Base-by-base conservation (phyloP, 2,329 filamentous ascomycete genomes). In the Cryoendolithus antarcticus region DNA sequence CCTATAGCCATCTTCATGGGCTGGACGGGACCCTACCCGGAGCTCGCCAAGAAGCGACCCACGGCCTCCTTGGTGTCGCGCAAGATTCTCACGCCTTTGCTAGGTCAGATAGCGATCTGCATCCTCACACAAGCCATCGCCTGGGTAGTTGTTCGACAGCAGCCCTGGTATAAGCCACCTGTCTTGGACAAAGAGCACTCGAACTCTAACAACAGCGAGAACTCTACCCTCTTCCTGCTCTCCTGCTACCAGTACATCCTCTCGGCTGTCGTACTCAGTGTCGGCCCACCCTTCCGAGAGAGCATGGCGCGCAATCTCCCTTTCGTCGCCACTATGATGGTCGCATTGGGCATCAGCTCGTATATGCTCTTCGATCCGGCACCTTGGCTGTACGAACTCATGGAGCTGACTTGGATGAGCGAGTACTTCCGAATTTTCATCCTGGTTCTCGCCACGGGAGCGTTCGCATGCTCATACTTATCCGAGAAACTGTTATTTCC, bases 1-100 rank as follows among this genome's bases (percentile, higher is more conserved):
- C 91, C 91, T 4, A 93, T 98, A 52, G 91, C 91, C 15, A 85
- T 98, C 43, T 96, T 96, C 60, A 98, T 98, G 91, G 88, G 91
- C 49, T 96, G 93, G 91, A 86, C 84, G 15, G 86, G 83, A 4
- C 82, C 93, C 1, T 86, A 81, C 54, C 77, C 78, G 2, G 68
- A 72, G 30, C 73, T 98, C 9, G 82, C 77, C 50, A 76, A 73
- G 42, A 98, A 96, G 61, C 74, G 86, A 30, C 91, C 91, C 3
- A 96, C 86, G 0, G 88, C 91, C 10, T 83, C 89, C 52, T 73
- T 98, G 4, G 89, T 98, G 1, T 93, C 84, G 1, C 74, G 86
- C 39, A 98, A 98, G 60, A 85, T 98, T 2, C 70, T 98, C 35
- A 85, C 80, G 0, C 89, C 91, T 1, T 67, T 98, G 10, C 68